Conservation (phyloP, 1,139 yeast species). For the Lodderomyces elongisporus region DNA sequence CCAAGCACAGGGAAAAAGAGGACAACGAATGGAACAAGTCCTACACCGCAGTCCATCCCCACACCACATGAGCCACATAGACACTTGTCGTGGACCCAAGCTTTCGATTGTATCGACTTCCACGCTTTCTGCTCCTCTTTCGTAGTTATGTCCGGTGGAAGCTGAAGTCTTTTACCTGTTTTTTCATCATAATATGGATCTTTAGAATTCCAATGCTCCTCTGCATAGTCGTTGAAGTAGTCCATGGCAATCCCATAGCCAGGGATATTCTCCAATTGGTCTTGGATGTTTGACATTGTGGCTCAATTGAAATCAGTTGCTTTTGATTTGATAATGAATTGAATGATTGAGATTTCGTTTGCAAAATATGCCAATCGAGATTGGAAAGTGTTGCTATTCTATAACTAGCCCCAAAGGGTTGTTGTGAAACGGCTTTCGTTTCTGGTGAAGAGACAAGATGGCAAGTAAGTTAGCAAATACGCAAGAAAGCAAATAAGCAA, state of each 20-base stretch:
- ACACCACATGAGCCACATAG: conserved; percentile 66
- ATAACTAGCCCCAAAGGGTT: too few species aligned
- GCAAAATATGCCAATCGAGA: too few species aligned
- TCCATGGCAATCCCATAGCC: conserved; percentile 54
- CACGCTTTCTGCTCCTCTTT: conserved; percentile 61
- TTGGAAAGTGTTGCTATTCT: too few species aligned
- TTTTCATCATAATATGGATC: conserved; percentile 63
- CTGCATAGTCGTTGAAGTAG: conserved; percentile 61
- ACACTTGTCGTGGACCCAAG: conserved; percentile 85
- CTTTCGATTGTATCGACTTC: conserved; percentile 66
- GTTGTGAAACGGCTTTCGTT: too few species aligned
- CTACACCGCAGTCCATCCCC: conserved; percentile 73
- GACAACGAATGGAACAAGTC: conserved; percentile 65
- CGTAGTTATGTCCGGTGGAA: conserved; percentile 52
- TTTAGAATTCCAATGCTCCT: conserved; percentile 51
- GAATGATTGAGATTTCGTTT: too few species aligned
- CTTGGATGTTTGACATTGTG: conserved; percentile 26
- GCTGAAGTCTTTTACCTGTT: conserved; percentile 52
- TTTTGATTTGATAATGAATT: too few species aligned
- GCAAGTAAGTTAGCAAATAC: too few species aligned
- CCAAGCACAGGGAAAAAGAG: conserved; percentile 71
- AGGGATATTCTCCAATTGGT: conserved; percentile 48
- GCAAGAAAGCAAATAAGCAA: too few species aligned
- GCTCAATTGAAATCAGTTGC: too few species aligned
- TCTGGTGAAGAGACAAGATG: too few species aligned